phyloP scores from a whole-genome alignment of 2,329 filamentous ascomycete genomes.

The Chrysoporthe cubensis region DNA sequence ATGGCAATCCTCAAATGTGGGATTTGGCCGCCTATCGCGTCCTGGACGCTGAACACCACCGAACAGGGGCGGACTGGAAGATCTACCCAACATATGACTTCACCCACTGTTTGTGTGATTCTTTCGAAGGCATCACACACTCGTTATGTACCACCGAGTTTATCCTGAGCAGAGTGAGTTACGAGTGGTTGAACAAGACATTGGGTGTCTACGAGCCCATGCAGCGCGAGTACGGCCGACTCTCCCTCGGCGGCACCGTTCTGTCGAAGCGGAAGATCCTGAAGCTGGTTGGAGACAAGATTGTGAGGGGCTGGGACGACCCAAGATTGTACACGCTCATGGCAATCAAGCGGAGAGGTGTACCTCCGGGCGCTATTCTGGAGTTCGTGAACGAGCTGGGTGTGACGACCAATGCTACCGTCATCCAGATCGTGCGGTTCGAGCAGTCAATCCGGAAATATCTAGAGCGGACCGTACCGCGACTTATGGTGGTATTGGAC shows the following conservation, averaged over 20 bases:
- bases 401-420: slow-evolving; percentile 79
- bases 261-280: slow-evolving; percentile 85
- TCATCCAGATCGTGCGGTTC: slow-evolving; percentile 81
- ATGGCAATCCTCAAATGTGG: slow-evolving; percentile 95
- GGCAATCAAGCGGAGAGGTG: slow-evolving; percentile 78
- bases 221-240: slow-evolving; percentile 72
- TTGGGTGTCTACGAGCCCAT: slow-evolving; percentile 87
- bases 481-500: slow-evolving; percentile 87
- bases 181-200: slow-evolving; percentile 85
- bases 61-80: slow-evolving; percentile 82
- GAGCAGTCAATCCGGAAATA: slow-evolving; percentile 85
- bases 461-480: slow-evolving; percentile 84
- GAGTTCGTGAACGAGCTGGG: slow-evolving; percentile 91
- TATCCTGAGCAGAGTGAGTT: slow-evolving; percentile 64
- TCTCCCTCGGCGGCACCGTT: slow-evolving; percentile 83
- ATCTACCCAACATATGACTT: slow-evolving; percentile 97
- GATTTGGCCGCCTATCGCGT: slow-evolving; percentile 91
- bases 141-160: slow-evolving; percentile 30
- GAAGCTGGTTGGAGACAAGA: slow-evolving; percentile 69
- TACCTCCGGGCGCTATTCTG: slow-evolving; percentile 86
- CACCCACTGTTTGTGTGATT: slow-evolving; percentile 88
- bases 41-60: slow-evolving; percentile 69
- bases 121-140: slow-evolving; percentile 89
- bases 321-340: slow-evolving; percentile 88
- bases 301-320: slow-evolving; percentile 89